A percentile compares a stretch with the other conserved stretches of the same genome.
These are phyloP conservation scores for Colletotrichum theobromicola DNA, from an alignment of 2,329 filamentous ascomycete genomes.

Conservation along the genomic window DNA sequence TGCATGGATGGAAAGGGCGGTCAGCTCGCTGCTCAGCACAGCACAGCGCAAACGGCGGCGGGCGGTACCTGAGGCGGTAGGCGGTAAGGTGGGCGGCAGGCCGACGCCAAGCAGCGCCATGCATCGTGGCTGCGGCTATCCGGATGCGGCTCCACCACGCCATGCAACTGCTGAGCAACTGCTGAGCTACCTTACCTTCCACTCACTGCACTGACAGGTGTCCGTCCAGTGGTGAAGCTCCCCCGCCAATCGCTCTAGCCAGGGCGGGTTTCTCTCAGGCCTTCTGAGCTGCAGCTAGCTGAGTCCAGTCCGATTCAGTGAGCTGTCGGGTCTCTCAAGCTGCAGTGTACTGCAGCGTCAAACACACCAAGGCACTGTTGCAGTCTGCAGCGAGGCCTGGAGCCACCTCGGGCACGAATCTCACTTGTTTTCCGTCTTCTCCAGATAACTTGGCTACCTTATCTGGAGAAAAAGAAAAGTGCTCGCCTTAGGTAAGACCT, in stretches of 20 bases:
- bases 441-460: neutral
- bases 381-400: neutral
- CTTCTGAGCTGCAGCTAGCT: neutral
- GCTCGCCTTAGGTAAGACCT: neutral
- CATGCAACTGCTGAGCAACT: neutral
- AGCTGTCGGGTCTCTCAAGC: neutral
- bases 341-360: neutral
- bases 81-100: too few species aligned
- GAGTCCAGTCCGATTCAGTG: neutral
- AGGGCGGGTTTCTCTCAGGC: neutral
- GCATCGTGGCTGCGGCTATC: slow-evolving; percentile 11
- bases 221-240: too few species aligned
- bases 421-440: neutral
- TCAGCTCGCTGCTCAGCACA: neutral
- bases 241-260: neutral
- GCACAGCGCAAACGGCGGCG: neutral
- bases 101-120: neutral
- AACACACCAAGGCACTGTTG: neutral
- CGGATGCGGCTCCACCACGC: slow-evolving; percentile 15
- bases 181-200: too few species aligned
- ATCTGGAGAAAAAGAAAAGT: too few species aligned
- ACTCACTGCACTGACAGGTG: too few species aligned
- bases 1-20: neutral
- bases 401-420: slow-evolving; percentile 1
- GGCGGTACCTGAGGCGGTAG: neutral